These are phyloP conservation scores for Neophaeococcomyces mojaviensis DNA, from an alignment of 2,329 filamentous ascomycete genomes.

Conservation along the genomic window DNA sequence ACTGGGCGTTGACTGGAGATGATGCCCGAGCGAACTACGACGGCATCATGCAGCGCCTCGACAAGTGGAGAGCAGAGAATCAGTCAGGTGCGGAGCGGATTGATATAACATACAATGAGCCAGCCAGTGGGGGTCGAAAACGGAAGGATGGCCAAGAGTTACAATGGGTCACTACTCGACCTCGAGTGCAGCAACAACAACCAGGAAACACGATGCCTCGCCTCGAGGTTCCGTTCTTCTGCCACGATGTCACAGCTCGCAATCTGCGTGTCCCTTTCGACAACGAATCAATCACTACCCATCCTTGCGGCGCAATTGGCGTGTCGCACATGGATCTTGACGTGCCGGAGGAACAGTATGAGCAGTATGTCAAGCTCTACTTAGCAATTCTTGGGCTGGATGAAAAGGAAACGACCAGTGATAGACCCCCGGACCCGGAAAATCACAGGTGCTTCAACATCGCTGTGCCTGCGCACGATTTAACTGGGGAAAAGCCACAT, in stretches of 20 bases:
- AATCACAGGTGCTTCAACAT: not conserved
- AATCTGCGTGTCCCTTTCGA: slow-evolving; percentile 25
- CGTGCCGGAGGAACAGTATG: slow-evolving; percentile 14
- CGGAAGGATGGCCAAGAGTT: slow-evolving; percentile 21
- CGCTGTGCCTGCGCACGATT: not conserved
- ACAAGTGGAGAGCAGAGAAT: no score
- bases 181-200: not conserved
- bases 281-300: slow-evolving; percentile 13
- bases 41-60: slow-evolving; percentile 12
- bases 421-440: not conserved
- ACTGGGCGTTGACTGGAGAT: slow-evolving; percentile 22
- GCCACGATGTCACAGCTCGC: slow-evolving; percentile 22
- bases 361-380: slow-evolving; percentile 16
- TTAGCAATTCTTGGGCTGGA: slow-evolving; percentile 45
- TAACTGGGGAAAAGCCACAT: no score
- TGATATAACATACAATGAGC: slow-evolving; percentile 15
- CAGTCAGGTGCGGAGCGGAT: slow-evolving; percentile 10
- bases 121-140: slow-evolving; percentile 16
- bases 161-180: slow-evolving; percentile 19
- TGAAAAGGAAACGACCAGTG: slow-evolving; percentile 22
- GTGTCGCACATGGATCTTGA: slow-evolving; percentile 18
- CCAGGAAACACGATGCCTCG: slow-evolving; percentile 10
- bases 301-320: slow-evolving; percentile 19
- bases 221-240: slow-evolving; percentile 22
- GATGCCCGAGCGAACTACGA: slow-evolving; percentile 15